Base-by-base conservation (phyloP, 352 stramenopile genomes). In the Phytophthora megakarya region DNA sequence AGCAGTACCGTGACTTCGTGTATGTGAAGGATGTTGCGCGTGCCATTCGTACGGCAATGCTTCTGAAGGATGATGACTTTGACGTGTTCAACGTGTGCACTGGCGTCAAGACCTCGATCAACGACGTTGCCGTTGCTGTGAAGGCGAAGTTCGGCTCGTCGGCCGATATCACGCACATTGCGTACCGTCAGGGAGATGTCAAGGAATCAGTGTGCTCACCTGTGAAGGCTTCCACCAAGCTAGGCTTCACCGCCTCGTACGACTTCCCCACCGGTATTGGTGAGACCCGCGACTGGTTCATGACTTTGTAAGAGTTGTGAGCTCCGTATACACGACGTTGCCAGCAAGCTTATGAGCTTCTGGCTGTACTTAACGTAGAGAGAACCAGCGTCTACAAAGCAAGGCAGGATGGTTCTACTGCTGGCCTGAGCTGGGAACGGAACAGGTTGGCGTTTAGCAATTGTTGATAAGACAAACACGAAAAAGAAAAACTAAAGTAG, bases 71-170 rank as follows among this genome's bases (percentile, higher is more conserved):
- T 61, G 66, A 81, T 25, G 70, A 86, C 28, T 93, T 90, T 50
- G 80, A 93, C 58, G 84, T 89, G 21, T 93, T 91, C 58, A 93
- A 93, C 56, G 81, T 93, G 52, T 93, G 81, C 70, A 93, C 84
- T 28, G 84, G 81, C 48, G 64, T 88, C 44, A 90, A 89, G 73
- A 90, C 80, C 23, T 77, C 84, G 23, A 82, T 93, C 56, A 87
- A 86, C 40, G 72, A 72, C 26, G 75, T 89, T 21, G 84, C 81
- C 1, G 33, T 85, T 22, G 70, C 70, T 38, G 80, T 93, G 44
- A 74, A 89, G 35, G 75, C 81, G 19, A 81, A 76, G 40, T 93
- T 89, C 49, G 65, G 61, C 19, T 91, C 84, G n/a, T 73, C 71
- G 13, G 81, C 81, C 5, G 64, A 65, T 52, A 93, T 93, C 64